Evolutionary conservation across 768 basidiomycete species (phyloP).

Genomic region (Termitomyces sp.): DNA sequence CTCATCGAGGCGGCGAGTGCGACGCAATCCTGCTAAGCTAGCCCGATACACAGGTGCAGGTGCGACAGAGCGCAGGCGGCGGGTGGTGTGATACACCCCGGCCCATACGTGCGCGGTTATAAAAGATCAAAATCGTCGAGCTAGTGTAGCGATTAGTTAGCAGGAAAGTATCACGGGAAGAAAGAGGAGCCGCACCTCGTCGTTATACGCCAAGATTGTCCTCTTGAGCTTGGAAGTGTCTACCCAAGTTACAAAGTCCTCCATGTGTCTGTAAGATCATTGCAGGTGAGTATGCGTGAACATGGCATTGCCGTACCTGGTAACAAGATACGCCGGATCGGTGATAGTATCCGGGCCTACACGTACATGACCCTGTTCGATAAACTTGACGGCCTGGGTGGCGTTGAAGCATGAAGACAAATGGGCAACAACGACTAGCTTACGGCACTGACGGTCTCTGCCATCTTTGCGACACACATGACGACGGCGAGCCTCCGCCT

Average conservation of each 20-base stretch:
- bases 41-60: no score
- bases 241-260: slow-evolving; percentile 99
- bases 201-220: slow-evolving; percentile 94
- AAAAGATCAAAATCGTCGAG: neutral
- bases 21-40: no score
- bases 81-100: no score
- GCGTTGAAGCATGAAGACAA: no score
- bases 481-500: slow-evolving; percentile 88
- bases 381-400: slow-evolving; percentile 96
- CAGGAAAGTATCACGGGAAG: no score
- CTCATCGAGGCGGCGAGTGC: no score
- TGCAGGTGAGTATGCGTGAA: no score
- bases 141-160: neutral
- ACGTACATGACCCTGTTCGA: slow-evolving; percentile 97
- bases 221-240: slow-evolving; percentile 96
- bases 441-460: slow-evolving; percentile 86
- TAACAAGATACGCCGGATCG: slow-evolving; percentile 95
- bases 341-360: slow-evolving; percentile 95
- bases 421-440: no score
- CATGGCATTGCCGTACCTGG: slow-evolving; percentile 54
- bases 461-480: slow-evolving; percentile 91
- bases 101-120: neutral
- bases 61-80: no score
- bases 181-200: slow-evolving; percentile 53
- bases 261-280: slow-evolving; percentile 96